Base-by-base conservation (phyloP, 2,329 filamentous ascomycete species). In the Apiospora malaysiana region DNA sequence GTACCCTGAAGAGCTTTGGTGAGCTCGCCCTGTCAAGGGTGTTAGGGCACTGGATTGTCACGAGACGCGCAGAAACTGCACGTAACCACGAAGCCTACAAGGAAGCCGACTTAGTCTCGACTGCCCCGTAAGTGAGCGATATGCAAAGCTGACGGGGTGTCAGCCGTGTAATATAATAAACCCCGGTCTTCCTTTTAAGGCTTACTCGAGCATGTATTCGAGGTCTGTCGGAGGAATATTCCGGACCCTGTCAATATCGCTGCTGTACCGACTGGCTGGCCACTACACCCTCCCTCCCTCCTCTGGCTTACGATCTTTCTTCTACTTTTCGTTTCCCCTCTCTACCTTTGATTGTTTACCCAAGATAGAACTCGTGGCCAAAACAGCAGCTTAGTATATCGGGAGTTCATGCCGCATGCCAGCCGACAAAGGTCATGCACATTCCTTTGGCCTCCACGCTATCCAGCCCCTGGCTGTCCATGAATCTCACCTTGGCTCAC, bases 211-310 rank as follows among this genome's bases (percentile, higher is more conserved):
- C 56, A 37, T 16, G 8, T n/a, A 63, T n/a, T 63, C 18, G 32
- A 63, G 32, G 56, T 18, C 51, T 59, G 27, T 59, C 56, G 56
- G 56, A 40, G 21, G 56, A 40, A 40, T 23, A 18, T 63, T 18
- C 56, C 56, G 27, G 40, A 40, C 56, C 56, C 56, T 63, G 56
- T 63, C 56, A 21, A n/a, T 40, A 63, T 21, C 32, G 5, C 21
- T 40, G 5, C 21, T 40, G 21, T 63, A 43, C 40, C 65, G 65
- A 67, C 43, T 43, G n/a, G 65, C 12, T 14, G 63, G 65, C 4
- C 37, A 25, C 37, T 46, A 67, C 65, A 67, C 65, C 51, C 51
- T 59, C 65, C 51, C 51, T 59, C 65, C 16, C n/a, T 21, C 40
- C 14, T 6, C 56, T 10, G 12, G 12, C 12, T 2, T 63, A 21